phyloP scores from a whole-genome alignment of 2,329 filamentous ascomycete species.

The Didymella sp. region DNA sequence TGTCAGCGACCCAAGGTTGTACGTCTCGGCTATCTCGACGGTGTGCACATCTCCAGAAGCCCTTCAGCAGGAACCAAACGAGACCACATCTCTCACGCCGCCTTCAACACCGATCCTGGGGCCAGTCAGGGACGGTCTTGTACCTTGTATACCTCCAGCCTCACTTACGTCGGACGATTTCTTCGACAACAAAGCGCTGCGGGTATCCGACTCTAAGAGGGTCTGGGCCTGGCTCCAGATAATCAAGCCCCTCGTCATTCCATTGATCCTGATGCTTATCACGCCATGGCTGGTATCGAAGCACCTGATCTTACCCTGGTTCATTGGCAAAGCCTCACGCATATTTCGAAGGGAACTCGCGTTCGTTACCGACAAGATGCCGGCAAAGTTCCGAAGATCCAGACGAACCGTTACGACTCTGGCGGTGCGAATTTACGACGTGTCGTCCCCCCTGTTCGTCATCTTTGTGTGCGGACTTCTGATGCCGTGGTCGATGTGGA shows the following conservation, averaged over 20 bases:
- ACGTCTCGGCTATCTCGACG: neutral
- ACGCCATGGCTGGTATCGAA: neutral
- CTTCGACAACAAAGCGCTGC: neutral
- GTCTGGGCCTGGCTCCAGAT: neutral
- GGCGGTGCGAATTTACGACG: neutral
- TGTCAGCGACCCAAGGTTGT: neutral
- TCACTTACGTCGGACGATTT: too few relatives aligned
- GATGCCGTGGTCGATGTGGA: neutral
- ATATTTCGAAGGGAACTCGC: neutral
- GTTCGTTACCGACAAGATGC: neutral
- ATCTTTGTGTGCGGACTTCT: neutral
- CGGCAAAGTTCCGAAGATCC: neutral
- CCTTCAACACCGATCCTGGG: too few relatives aligned
- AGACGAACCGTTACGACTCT: neutral
- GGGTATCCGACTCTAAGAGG: neutral
- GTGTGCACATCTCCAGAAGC: neutral
- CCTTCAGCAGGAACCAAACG: neutral
- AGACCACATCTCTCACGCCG: neutral
- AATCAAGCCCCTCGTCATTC: neutral
- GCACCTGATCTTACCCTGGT: neutral
- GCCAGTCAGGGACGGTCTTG: too few relatives aligned
- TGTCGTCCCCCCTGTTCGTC: neutral
- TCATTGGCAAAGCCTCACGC: neutral
- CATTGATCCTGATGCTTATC: conserved; percentile 17
- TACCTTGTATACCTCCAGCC: too few relatives aligned